Base-by-base conservation (phyloP, 2,329 filamentous ascomycete species). In the Penicillium aurantiogriseum region DNA sequence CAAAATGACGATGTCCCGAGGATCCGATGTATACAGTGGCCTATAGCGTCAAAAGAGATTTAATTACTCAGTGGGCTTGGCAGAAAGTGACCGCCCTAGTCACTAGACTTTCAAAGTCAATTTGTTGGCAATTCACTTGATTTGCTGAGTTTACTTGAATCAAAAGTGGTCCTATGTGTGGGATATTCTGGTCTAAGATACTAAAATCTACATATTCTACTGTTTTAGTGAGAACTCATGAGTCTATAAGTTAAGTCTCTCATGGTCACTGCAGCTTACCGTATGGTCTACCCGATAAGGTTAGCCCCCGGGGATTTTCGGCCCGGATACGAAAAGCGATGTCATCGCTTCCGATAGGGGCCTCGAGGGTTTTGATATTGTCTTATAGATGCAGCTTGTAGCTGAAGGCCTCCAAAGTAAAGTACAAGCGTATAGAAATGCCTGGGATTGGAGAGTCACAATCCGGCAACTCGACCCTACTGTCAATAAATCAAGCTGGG, bases 251-350 rank as follows among this genome's bases (percentile, higher is more conserved):
- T 51, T 19, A 15, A 10, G 19, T 33, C 17, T 15, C 17, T 5
- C 0, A 25, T 45, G 50, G 50, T 5, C 50, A 17, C 50, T 52
- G 1, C 1, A 8, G 2, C 0, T 2, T 2, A 0, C 31, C 31
- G 40, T 46, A 43, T 5, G 5, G 3, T n/a, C 4, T 27, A 48
- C 63, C 62, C 56, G 54, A 56, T 65, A 55, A 49, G 63, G 66
- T 63, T 64, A 60, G 61, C n/a, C 49, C 61, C 51, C 62, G 68
- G 69, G 58, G 66, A 64, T 65, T 64, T 51, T 69, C 68, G 69
- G 69, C 60, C 56, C 40, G 13, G 23, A 23, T 19, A 56, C 51
- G 55, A 59, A 52, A 42, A 52, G 25, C 19, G 35, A 36, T 49
- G 45, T 47, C 21, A n/a, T 46, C 25, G 19, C 33, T 59, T 35